Conservation (phyloP, 345 rosid species). For the Gossypium bickii region DNA sequence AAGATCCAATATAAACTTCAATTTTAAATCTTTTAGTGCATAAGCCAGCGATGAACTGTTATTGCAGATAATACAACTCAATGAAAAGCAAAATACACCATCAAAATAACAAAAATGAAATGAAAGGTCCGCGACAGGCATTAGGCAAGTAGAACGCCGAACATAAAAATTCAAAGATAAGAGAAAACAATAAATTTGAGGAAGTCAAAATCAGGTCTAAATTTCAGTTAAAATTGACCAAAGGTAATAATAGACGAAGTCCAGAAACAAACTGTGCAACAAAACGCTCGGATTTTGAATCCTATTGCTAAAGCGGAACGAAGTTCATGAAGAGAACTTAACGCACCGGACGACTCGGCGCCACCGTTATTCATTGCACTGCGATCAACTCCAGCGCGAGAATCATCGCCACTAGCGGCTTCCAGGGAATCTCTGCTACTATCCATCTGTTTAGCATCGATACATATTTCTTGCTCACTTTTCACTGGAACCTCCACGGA, state of each 20-base stretch:
- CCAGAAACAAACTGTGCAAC: background rate
- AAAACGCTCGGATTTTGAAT: background rate
- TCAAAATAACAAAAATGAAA: background rate
- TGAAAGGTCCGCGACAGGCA: background rate
- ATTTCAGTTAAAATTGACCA: constrained; percentile 12
- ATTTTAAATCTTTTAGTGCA: background rate
- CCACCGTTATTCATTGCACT: constrained; percentile 33
- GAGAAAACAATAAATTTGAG: background rate
- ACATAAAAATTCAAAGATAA: background rate
- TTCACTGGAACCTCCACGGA: constrained; percentile 36
- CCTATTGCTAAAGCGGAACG: constrained; percentile 5
- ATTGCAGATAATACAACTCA: background rate
- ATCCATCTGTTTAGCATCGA: constrained; percentile 29
- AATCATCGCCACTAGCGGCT: constrained; percentile 14
- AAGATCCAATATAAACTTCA: background rate
- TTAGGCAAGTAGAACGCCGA: background rate
- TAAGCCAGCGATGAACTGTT: too few relatives aligned
- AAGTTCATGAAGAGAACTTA: constrained; percentile 6
- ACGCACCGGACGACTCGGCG: constrained; percentile 42
- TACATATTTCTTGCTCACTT: constrained; percentile 34
- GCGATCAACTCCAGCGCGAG: constrained; percentile 14
- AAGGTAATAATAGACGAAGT: background rate
- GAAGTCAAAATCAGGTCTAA: constrained; percentile 10
- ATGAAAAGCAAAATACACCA: background rate
- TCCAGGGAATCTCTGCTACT: constrained; percentile 17